phyloP scores from a whole-genome alignment of 768 basidiomycete genomes.

The Candolleomyces aberdarensis region DNA sequence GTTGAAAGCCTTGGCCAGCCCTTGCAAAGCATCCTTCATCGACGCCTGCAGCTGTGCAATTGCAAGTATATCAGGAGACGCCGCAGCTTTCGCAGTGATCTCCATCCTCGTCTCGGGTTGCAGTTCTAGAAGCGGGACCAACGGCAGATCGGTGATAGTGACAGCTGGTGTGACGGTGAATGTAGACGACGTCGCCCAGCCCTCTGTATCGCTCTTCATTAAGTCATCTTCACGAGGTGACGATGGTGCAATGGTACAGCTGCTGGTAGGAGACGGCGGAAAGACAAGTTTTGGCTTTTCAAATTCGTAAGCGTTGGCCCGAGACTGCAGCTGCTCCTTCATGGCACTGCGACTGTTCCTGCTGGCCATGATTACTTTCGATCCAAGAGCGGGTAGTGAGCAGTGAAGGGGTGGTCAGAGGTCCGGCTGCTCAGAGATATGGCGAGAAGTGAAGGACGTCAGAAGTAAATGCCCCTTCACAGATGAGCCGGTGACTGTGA shows the following conservation, averaged over 20 bases:
- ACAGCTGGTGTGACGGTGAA: background rate
- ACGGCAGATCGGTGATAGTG: too few relatives aligned
- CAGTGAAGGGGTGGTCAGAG: too few relatives aligned
- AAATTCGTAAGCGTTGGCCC: background rate
- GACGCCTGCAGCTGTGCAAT: conserved; percentile 42
- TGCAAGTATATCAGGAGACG: conserved; percentile 35
- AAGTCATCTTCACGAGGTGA: background rate
- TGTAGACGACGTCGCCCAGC: background rate
- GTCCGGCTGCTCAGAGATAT: too few relatives aligned
- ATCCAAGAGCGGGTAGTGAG: too few relatives aligned
- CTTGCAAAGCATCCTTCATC: conserved; percentile 41
- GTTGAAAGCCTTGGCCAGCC: conserved; percentile 43
- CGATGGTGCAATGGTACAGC: background rate
- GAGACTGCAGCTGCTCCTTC: background rate
- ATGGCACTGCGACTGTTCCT: background rate
- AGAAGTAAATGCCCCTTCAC: too few relatives aligned
- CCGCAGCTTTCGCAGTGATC: conserved; percentile 16
- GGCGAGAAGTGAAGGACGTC: too few relatives aligned
- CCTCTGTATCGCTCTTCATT: background rate
- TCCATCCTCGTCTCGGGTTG: background rate
- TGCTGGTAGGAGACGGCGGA: conserved; percentile 4
- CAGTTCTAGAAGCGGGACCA: background rate
- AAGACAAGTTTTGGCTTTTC: background rate
- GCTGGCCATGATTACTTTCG: background rate
- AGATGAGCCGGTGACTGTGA: too few relatives aligned